Evolutionary conservation across 768 basidiomycete species (phyloP), one percentile per base, ranked within the genome.

Genomic region (Hebeloma cylindrosporum): DNA sequence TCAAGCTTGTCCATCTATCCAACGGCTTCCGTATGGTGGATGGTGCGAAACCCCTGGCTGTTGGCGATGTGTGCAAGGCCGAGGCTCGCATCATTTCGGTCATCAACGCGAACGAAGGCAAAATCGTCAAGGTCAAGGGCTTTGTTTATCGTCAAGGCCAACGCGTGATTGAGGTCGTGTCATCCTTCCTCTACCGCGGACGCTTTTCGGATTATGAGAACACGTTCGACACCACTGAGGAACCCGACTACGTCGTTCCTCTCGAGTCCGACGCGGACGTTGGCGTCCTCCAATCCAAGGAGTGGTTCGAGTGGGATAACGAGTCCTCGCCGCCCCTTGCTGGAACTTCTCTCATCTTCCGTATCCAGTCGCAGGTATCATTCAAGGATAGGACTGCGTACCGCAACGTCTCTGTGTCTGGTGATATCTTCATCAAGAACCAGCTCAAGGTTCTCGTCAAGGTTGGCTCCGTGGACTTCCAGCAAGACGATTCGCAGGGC

Each of bases 251-350:
- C 64, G 62, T 82, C 21, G 85, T 99, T 13, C 74, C 83, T 26
- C 60, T 96, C 47, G 70, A 75, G 25, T 83, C 76, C 4, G 85
- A 92, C 52, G 88, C 92, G 2, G 79, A 77, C 23, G 84, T 97
- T 52, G 94, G 92, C 30, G 91, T 98, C 13, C 73, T 99, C 5
- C 82, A 88, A 61, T 91, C 90, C 34, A 99, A 99, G 72, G 89
- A 95, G 61, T 99, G 96, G 96, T 93, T 98, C 68, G 83, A 85
- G 38, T 98, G 94, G 95, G 84, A 88, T 40, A 85, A 95, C 58
- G 82, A 89, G 32, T 71, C 80, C 5, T 77, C 77, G 44, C 86
- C 92, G 18, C 82, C 94, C 37, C 70, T 79, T 31, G 78, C 86
- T 6, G 93, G 94, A 17, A 85, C 85, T 26, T 78, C 80, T 1